Conservation (phyloP, 805 yeast species). For the Ogataea populi-albae region DNA sequence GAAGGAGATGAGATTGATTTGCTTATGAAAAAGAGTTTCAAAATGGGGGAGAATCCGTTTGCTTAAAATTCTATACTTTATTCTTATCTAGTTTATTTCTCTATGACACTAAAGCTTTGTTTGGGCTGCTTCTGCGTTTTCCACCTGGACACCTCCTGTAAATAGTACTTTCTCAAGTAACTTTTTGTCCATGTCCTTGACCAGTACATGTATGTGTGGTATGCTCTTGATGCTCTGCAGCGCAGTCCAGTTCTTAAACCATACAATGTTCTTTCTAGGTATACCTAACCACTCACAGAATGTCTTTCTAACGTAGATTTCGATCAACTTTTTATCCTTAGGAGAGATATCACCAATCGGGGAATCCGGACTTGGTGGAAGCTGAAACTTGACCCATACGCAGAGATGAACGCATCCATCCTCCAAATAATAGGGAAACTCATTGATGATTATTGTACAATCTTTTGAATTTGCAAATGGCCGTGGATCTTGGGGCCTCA, state of each 20-base stretch:
- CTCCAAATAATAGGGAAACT: constrained; percentile 66
- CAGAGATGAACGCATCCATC: constrained; percentile 53
- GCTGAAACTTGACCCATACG: constrained; percentile 61
- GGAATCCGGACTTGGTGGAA: constrained; percentile 50
- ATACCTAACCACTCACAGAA: constrained; percentile 45
- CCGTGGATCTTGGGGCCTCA: constrained; percentile 33
- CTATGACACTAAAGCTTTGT: constrained; percentile 10
- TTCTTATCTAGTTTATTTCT: background rate
- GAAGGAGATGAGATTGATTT: constrained; percentile 28
- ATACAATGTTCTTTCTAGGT: constrained; percentile 40
- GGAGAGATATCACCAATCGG: constrained; percentile 50
- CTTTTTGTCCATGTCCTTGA: constrained; percentile 39
- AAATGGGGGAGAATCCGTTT: constrained; percentile 20
- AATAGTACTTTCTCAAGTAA: constrained; percentile 19
- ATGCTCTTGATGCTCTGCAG: constrained; percentile 65
- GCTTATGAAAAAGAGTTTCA: constrained; percentile 12
- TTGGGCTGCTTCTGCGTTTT: constrained; percentile 4
- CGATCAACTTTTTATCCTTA: constrained; percentile 40
- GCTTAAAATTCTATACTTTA: constrained; percentile 1
- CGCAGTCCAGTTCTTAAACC: constrained; percentile 74
- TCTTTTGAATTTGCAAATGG: constrained; percentile 43
- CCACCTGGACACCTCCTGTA: constrained; percentile 24
- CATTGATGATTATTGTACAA: constrained; percentile 48
- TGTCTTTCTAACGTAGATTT: constrained; percentile 44
- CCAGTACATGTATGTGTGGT: constrained; percentile 68